phyloP scores from a whole-genome alignment of 441 rosid genomes.

The Viola pubescens region DNA sequence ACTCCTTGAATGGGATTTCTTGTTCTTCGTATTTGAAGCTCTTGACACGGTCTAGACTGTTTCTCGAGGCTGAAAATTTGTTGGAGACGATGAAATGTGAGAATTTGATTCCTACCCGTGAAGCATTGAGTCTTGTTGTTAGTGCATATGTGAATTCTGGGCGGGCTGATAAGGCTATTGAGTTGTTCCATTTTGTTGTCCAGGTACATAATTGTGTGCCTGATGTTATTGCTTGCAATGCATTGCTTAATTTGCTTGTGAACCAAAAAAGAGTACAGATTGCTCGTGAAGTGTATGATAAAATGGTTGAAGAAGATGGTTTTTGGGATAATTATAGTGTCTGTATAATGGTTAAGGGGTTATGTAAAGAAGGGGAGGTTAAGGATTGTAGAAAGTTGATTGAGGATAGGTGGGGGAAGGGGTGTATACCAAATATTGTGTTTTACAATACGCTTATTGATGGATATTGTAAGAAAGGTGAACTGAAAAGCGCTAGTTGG shows the following conservation, averaged over 20 bases:
- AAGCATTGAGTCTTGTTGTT: slow-evolving; percentile 50
- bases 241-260: slow-evolving; percentile 43
- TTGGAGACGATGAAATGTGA: slow-evolving; percentile 37
- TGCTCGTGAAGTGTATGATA: slow-evolving; percentile 52
- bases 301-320: slow-evolving; percentile 49
- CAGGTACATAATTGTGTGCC: slow-evolving; percentile 33
- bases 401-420: slow-evolving; percentile 65
- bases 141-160: slow-evolving; percentile 51
- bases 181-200: slow-evolving; percentile 33
- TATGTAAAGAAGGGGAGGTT: slow-evolving; percentile 62
- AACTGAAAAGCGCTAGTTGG: slow-evolving; percentile 32
- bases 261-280: slow-evolving; percentile 25
- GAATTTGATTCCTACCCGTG: slow-evolving; percentile 41
- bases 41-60: slow-evolving; percentile 44
- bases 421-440: slow-evolving; percentile 69
- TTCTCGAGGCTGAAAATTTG: slow-evolving; percentile 38
- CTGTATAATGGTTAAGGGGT: slow-evolving; percentile 52
- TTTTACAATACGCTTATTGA: slow-evolving; percentile 67
- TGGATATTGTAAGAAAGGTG: slow-evolving; percentile 56
- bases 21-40: slow-evolving; percentile 73
- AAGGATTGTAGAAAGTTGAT: slow-evolving; percentile 57
- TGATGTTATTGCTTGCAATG: slow-evolving; percentile 56
- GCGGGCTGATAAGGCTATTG: slow-evolving; percentile 41
- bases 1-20: slow-evolving; percentile 39
- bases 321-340: slow-evolving; percentile 59